Evolutionary conservation across 768 basidiomycete species (phyloP), one percentile per base, ranked within the genome.

Genomic region (Rhizopogon vinicolor): DNA sequence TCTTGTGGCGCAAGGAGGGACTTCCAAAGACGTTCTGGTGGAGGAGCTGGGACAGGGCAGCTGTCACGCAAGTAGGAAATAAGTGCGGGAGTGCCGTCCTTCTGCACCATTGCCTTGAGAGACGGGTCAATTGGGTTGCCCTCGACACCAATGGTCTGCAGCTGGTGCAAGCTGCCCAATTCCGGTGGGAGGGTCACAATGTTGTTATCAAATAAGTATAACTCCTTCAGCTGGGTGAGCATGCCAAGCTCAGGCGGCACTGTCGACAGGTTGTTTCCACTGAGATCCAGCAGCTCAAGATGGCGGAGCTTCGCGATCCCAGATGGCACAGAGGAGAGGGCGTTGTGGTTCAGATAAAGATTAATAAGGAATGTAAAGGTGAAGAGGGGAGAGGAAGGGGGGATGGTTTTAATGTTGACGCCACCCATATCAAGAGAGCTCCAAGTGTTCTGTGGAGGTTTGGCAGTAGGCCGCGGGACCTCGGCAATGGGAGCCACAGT

Each of bases 271-370:
- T 79, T 85, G 72, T 99, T 99, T 50, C 87, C 88, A 1, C 95
- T 96, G 45, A 94, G 80, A 73, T 99, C 97, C 42, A 99, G 85
- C 37, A 93, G 73, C 61, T 92, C 89, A 39, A 99, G 78, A 67
- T 94, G 87, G 41, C 87, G 84, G 55, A 99, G 81, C 61, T 82
- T 86, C 46, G 89, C 75, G 52, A 99, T 92, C 69, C 89, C 83
- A 18, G 89, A 81, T 4, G 96, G 93, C 35, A 99, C 73, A 58
- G 81, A 69, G 8, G 85, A 74, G 44, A 99, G 78, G 25, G 83
- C 77, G 65, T 99, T 99, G 76, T 98, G 96, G 62, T 98, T 98
- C 69, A 99, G 89, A 74, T 95, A 98, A 48, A 99, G 87, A 58
- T 87, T 89, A 62, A 88, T 89, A 56, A 99, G 86, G 78, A 94